Base-by-base conservation (phyloP, 306 rosid species). In the Trichosanthes cucumerina region DNA sequence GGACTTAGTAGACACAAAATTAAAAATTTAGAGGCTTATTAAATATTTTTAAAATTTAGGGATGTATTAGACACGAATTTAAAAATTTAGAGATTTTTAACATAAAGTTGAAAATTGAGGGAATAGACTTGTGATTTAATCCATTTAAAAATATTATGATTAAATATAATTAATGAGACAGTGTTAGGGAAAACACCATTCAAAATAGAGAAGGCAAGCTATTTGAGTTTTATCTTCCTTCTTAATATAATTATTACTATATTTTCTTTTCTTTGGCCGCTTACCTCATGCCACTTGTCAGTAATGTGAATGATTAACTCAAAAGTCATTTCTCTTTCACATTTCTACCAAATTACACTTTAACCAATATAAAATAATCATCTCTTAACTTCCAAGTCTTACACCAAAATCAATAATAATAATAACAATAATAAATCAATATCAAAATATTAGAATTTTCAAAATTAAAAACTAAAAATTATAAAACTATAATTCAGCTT, bases 261-360 rank as follows among this genome's bases (percentile, higher is more conserved):
- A 64, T 0, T 21, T 8, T 34, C 0, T 65, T 36, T 63, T 63
- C 5, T 6, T 15, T 59, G 21, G 21, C 43, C 43, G 43, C 70
- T 63, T 33, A 63, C 43, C 19, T 33, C 44, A 65, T 36, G 72
- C 72, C 72, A 65, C 47, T 64, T 64, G 72, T 65, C 72, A 65
- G 9, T 47, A 63, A 63, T 31, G 41, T 31, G 43, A 63, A 63
- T 28, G 21, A 28, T 28, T 3, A 62, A 14, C 12, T 64, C 36
- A 64, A 64, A 16, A 34, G 24, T 19, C 9, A 16, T 64, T n/a
- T n/a, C n/a, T 63, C 6, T 33, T 63, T 23, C 12, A 63, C 68
- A 63, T 63, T 63, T 63, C 43, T 63, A 63, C 19, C 33, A 6
- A 21, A 10, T 23, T 13, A 59, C 66, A 12, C 12, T 59, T 59